Conservation (phyloP, 2,329 filamentous ascomycete species). For the Trichoderma aggressivum region DNA sequence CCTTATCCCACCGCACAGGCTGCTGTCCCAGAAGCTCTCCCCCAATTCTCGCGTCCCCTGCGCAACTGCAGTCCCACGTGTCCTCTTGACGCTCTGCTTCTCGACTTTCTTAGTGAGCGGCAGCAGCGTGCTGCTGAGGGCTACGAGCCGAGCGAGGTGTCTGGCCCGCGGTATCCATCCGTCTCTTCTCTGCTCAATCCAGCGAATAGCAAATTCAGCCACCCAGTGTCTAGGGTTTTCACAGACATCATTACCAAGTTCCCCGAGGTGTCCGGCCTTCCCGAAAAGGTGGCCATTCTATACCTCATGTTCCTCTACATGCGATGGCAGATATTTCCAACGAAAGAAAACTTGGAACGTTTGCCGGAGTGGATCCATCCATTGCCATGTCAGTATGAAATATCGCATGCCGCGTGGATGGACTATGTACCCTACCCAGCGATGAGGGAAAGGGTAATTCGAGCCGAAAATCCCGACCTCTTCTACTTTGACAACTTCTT, state of each 20-base stretch:
- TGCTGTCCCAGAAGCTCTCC: background rate
- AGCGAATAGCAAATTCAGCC: conserved; percentile 56
- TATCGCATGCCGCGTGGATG: conserved; percentile 73
- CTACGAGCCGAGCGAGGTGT: conserved; percentile 59
- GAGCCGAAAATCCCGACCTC: conserved; percentile 43
- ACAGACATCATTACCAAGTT: conserved; percentile 84
- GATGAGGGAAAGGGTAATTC: conserved; percentile 66
- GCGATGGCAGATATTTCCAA: conserved; percentile 80
- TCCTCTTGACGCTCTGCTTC: conserved; percentile 72
- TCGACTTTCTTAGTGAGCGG: conserved; percentile 72
- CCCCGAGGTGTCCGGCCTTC: conserved; percentile 71
- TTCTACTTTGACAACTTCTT: conserved; percentile 79
- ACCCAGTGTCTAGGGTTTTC: conserved; percentile 79
- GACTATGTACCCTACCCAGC: conserved; percentile 77
- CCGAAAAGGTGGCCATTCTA: conserved; percentile 76
- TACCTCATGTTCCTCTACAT: conserved; percentile 86
- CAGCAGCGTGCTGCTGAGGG: conserved; percentile 64
- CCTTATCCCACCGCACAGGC: background rate
- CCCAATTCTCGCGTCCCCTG: conserved; percentile 38
- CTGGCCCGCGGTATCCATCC: conserved; percentile 75
- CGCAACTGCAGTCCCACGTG: conserved; percentile 68
- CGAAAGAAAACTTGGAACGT: conserved; percentile 72
- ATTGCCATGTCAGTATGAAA: conserved; percentile 60
- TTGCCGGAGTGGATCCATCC: conserved; percentile 73
- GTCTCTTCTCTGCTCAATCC: conserved; percentile 77